Base-by-base conservation (phyloP, 768 basidiomycete genomes). In the Leccinellum luteum region DNA sequence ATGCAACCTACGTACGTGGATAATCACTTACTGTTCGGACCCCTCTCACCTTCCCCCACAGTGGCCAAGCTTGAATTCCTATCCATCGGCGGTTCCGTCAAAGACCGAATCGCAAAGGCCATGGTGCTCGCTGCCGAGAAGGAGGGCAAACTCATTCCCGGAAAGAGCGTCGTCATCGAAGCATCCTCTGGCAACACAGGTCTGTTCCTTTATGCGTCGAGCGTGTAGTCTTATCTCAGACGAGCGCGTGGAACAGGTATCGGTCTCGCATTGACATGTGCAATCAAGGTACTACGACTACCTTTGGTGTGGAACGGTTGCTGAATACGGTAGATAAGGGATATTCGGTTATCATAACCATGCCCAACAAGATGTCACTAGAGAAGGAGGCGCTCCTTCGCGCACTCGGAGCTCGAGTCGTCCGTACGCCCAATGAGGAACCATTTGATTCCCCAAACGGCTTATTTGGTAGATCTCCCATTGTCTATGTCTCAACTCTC, bases 151-250 rank as follows among this genome's bases (percentile, higher is more conserved):
- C 83, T 99, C 41, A 80, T 92, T 34, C 90, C 91, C 1, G 94
- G 94, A 0, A 79, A 92, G 73, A 93, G 90, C 63, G 85, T 95
- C 52, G 85, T 98, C 56, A 95, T 99, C 58, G 97, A 99, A 71
- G 93, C 97, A 0, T 97, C 92, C 9, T 92, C 91, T 12, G 94
- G 94, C 21, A 96, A 97, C 66, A 96, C 94, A n/a, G 94, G 94
- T 92, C 65, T 47, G 81, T 68, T 55, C 61, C 54, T 44, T 27
- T 4, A 30, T 41, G 2, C 14, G 6, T 21, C 53, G 17, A 8
- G 15, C 23, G 15, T 23, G 6, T 31, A 1, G 4, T 23, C 32
- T 19, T 9, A 5, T 31, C 45, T 59, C 10, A 60, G 14, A 17
- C 32, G 1, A 41, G 38, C 5, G 15, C 21, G 1, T 25, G 15